A percentile compares a stretch with the other conserved stretches of the same genome.
phyloP scores from a whole-genome alignment of 2,329 filamentous ascomycete genomes.

The Aspergillus unguis region DNA sequence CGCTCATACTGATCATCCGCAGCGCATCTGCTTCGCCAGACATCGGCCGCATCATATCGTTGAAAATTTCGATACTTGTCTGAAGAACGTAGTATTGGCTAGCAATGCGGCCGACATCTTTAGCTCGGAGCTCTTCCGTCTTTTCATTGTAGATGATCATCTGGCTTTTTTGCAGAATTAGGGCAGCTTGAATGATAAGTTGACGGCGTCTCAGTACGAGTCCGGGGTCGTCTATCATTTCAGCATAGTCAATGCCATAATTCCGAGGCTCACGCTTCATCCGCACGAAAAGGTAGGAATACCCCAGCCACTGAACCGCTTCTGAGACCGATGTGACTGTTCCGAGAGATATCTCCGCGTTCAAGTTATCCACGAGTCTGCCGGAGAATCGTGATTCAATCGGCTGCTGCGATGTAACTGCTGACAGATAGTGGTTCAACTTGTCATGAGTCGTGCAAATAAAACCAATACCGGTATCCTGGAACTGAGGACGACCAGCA shows the following conservation, averaged over 20 bases:
- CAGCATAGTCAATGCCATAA: constrained; percentile 93
- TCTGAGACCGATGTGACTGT: constrained; percentile 94
- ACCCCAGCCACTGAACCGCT: constrained; percentile 95
- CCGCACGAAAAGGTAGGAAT: constrained; percentile 94
- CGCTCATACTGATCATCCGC: constrained; percentile 95
- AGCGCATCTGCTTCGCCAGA: constrained; percentile 89
- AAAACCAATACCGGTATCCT: constrained; percentile 96
- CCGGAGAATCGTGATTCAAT: constrained; percentile 96
- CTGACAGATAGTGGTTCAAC: constrained; percentile 82
- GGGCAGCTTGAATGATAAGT: constrained; percentile 82
- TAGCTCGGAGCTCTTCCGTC: constrained; percentile 88
- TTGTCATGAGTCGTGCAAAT: constrained; percentile 97
- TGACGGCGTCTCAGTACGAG: constrained; percentile 82
- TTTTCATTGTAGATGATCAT: constrained; percentile 99
- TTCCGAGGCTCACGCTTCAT: constrained; percentile 89
- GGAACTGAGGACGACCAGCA: constrained; percentile 94
- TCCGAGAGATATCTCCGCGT: constrained; percentile 88
- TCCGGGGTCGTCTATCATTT: constrained; percentile 81
- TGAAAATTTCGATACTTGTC: constrained; percentile 92
- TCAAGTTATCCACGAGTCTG: constrained; percentile 92
- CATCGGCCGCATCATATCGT: constrained; percentile 82
- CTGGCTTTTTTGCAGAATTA: constrained; percentile 83
- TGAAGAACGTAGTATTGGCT: constrained; percentile 97
- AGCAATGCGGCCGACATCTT: constrained; percentile 93
- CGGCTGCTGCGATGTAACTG: constrained; percentile 91